Evolutionary conservation across 1,284 basidiomycete genomes (phyloP), one percentile per base, ranked within the genome.

Genomic region (Ustilago sp.): DNA sequence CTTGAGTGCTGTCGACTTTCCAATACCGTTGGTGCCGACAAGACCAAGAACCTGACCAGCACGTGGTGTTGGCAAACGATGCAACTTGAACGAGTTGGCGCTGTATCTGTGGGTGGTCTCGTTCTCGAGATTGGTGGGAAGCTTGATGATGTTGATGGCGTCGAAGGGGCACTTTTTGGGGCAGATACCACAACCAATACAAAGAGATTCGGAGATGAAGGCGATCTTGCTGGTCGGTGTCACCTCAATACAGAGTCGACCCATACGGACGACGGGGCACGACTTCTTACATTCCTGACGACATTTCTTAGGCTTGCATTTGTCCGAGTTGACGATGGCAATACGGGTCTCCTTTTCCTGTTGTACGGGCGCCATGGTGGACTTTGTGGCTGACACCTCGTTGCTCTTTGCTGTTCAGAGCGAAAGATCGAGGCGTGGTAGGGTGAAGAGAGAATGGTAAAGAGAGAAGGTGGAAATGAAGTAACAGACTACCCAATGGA

Each of bases 161-260:
- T 86, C 84, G 50, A 86, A 86, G 28, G 84, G 84, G 56, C 84
- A 86, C 77, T 86, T 86, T 51, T 86, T 86, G 38, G 80, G 76
- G 73, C 84, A 86, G 61, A 86, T 86, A 84, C 84, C 84, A 74
- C 84, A 86, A 41, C 84, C 84, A 51, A 86, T 86, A 75, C 84
- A 86, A 38, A 86, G 80, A 23, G 82, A 75, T 66, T 86, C 84
- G 19, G 79, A 81, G 67, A 86, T 82, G 58, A 83, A 83, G 39
- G 84, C 84, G 56, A 85, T 85, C 73, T 85, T 85, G 69, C 75
- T 80, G 7, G 75, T 55, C 5, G 82, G 81, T 4, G 81, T 74
- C 32, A 84, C 83, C 58, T 85, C 82, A 64, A 83, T 83, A 75
- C 81, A 83, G 36, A 83, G 78, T 58, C 79, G 77, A 36, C 82